These are phyloP conservation scores for Eimeria brunetti DNA, from an alignment of 169 alveolate species.

Conservation along the genomic window DNA sequence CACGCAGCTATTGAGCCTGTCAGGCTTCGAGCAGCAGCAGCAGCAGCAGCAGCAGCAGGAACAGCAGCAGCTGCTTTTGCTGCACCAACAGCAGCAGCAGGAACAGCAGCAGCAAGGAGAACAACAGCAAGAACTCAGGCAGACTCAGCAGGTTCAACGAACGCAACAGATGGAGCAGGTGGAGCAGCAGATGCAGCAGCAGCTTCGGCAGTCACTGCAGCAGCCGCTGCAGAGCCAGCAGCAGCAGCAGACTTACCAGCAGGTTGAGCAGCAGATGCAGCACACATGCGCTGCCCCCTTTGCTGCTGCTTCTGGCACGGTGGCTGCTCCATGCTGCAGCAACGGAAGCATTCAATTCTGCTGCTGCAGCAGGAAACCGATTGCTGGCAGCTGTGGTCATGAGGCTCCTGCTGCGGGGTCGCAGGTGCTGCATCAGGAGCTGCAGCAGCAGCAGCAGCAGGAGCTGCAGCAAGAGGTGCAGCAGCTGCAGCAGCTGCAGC, in stretches of 20 bases:
- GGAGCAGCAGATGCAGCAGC: conserved; percentile 21
- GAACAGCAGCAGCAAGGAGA: neutral
- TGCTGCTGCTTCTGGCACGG: neutral
- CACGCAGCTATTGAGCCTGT: neutral
- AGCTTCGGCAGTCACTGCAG: too few species aligned
- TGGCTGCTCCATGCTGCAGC: neutral
- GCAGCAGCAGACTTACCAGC: neutral
- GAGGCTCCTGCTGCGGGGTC: neutral
- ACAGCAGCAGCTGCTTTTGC: neutral
- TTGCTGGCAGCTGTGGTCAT: neutral
- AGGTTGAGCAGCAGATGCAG: neutral
- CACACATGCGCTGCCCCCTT: neutral
- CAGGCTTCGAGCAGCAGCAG: neutral
- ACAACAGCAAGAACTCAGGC: neutral
- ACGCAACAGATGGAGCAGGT: neutral
- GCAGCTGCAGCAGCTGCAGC: neutral
- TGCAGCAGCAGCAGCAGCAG: conserved; percentile 7
- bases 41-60: conserved; percentile 7
- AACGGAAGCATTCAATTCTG: neutral
- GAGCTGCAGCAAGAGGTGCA: neutral
- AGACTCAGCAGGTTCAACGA: neutral
- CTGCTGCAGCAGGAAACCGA: neutral
- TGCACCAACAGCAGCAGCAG: neutral
- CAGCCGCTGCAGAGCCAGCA: neutral
- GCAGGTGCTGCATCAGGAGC: neutral